Evolutionary conservation across 2,329 filamentous ascomycete genomes (phyloP), one percentile per base, ranked within the genome.

Genomic region (Penicillium sp.): DNA sequence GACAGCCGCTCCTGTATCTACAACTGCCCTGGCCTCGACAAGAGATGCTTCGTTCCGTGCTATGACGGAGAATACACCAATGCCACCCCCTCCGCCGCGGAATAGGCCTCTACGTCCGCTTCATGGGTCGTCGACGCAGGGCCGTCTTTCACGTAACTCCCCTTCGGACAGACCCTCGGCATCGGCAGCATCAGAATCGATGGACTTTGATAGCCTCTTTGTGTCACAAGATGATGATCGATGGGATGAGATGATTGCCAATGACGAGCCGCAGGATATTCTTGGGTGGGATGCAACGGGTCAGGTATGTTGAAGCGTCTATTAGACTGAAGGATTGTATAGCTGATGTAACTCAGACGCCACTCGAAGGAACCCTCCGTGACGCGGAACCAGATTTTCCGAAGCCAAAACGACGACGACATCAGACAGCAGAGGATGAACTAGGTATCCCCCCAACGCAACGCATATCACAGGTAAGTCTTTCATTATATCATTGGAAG

Each of bases 261-360:
- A 79, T 22, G 74, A 79, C 22, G 78, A 86, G 46, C 78, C 83
- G 11, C 80, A 82, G 65, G 86, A 88, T 69, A 83, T 82, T 53
- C 77, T 87, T 47, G 84, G 84, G 2, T 87, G 85, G 83, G 84
- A 87, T 68, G 80, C 82, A 29, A 83, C 79, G 63, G 81, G 79
- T 13, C 50, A 53, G 50, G 50, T 53, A 47, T 47, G 50, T 52
- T 21, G 26, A 14, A 24, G n/a, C 22, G 29, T 35, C 37, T 27
- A 9, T 22, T n/a, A n/a, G 35, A 26, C 3, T 16, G 6, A 10
- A n/a, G 27, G 14, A 47, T 19, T 33, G 26, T 48, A 31, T 52
- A 29, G 35, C 50, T 52, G 19, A 52, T 45, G 26, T 10, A 22
- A 79, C 82, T 44, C 53, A 74, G 66, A 69, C 71, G 41, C 69